A percentile compares a stretch with the other conserved stretches of the same genome.
These are phyloP conservation scores for Mycena filopes DNA, from an alignment of 768 basidiomycete genomes.

Conservation along the genomic window DNA sequence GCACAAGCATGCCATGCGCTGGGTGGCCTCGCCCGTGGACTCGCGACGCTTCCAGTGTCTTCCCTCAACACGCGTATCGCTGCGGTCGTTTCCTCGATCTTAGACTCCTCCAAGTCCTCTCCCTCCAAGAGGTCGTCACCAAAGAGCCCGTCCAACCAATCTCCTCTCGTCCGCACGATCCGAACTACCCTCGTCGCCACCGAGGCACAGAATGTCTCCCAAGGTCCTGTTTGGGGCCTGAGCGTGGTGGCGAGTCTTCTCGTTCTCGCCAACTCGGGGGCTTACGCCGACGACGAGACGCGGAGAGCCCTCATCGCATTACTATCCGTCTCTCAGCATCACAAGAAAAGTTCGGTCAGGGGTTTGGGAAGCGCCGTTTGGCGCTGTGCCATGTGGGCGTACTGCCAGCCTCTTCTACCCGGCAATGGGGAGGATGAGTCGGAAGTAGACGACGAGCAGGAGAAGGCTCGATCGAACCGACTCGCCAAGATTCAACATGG, in stretches of 20 bases:
- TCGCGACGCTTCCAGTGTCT: conserved; percentile 58
- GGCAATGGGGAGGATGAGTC: conserved; percentile 43
- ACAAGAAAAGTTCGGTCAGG: conserved; percentile 73
- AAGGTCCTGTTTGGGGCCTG: conserved; percentile 84
- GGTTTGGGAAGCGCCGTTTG: conserved; percentile 71
- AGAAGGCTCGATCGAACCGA: conserved; percentile 42
- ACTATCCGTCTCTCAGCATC: conserved; percentile 65
- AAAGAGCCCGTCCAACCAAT: conserved; percentile 50
- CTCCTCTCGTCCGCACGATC: conserved; percentile 71
- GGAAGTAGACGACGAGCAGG: conserved; percentile 38
- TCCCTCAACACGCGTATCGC: conserved; percentile 65
- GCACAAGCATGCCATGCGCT: conserved; percentile 81
- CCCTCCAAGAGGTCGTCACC: conserved; percentile 51
- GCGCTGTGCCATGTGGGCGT: conserved; percentile 74
- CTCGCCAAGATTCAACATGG: conserved; percentile 31
- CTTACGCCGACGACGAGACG: conserved; percentile 57
- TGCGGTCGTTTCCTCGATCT: conserved; percentile 54
- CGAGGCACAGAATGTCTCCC: conserved; percentile 70
- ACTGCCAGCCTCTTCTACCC: conserved; percentile 63
- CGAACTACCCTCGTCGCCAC: conserved; percentile 67
- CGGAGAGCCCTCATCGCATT: conserved; percentile 60
- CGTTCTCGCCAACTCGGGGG: conserved; percentile 69
- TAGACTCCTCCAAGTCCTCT: conserved; percentile 56
- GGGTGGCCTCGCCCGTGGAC: conserved; percentile 71
- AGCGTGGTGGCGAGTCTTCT: conserved; percentile 73